A percentile compares a stretch with the other conserved stretches of the same genome.
Conservation (phyloP, 768 basidiomycete species). For the Trametopsis cervina region DNA sequence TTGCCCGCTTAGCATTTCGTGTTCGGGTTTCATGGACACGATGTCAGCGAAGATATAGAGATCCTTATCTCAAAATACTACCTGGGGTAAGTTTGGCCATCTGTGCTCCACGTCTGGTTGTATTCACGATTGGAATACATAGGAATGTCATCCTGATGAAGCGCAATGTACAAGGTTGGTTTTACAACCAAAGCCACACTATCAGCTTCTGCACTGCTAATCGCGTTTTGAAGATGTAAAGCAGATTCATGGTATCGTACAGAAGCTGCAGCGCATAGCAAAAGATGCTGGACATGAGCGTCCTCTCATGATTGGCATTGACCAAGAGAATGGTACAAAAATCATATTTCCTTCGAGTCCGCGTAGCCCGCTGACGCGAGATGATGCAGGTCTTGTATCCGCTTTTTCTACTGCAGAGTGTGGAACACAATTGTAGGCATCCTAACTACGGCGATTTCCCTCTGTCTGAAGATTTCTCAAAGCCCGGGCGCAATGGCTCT, state of each 20-base stretch:
- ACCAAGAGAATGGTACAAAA: conserved; percentile 79
- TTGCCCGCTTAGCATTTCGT: conserved; percentile 50
- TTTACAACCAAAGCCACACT: not conserved
- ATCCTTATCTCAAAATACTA: conserved; percentile 55
- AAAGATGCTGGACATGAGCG: conserved; percentile 45
- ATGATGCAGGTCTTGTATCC: conserved; percentile 55
- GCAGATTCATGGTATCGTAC: conserved; percentile 43
- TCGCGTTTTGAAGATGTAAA: conserved; percentile 32
- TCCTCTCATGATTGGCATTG: conserved; percentile 62
- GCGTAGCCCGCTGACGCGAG: no score
- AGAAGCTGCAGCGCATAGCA: conserved; percentile 47
- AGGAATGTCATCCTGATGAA: conserved; percentile 63
- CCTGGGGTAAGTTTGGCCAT: conserved; percentile 42
- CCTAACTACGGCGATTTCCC: not conserved
- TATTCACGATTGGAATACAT: not conserved
- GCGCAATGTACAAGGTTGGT: conserved; percentile 51
- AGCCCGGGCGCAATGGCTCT: conserved; percentile 75
- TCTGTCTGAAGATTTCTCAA: not conserved
- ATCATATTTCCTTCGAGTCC: no score
- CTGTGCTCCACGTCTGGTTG: no score
- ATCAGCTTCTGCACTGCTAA: not conserved
- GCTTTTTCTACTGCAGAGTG: conserved; percentile 46
- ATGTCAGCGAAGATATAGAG: conserved; percentile 43
- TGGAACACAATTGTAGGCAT: conserved; percentile 62
- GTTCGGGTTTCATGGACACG: conserved; percentile 58